Evolutionary conservation across 495 filamentous ascomycete species (phyloP), one percentile per base, ranked within the genome.

Genomic region (Hypomontagnella monticulosa): DNA sequence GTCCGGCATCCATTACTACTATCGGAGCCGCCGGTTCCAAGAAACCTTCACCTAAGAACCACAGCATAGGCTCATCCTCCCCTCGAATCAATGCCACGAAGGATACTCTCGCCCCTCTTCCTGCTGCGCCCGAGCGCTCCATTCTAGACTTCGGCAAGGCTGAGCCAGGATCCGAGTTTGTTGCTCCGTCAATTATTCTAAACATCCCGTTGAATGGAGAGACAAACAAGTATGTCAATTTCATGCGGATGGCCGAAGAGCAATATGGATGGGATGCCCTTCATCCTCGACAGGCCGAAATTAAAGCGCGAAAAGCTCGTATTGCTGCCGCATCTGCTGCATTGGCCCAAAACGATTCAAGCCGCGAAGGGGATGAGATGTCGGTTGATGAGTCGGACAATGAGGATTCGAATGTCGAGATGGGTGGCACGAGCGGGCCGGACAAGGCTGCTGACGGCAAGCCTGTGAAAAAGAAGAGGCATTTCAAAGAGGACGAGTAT

Each of bases 401-500:
- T 55, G 81, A 89, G 30, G 86, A 86, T 33, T 94, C 90, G 23
- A 96, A 97, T 62, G 79, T 90, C 19, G 88, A 94, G 66, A 88
- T 90, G 81, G 85, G 87, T 16, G 91, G 87, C 4, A 83, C 84
- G 56, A 88, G 85, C 64, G 89, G 82, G 40, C 76, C 78, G 5
- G 80, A 81, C 11, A 83, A 80, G 44, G 80, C 81, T 2, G 75
- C 81, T 11, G 84, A 85, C 8, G 90, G 87, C 69, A 90, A 89
- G 70, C 85, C 86, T 34, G 80, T 80, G 20, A 78, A 82, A 51
- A 86, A 86, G 74, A 89, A 91, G 76, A 81, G 96, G 42, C 91
- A 88, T 78, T 90, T 88, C 83, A 96, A 95, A 79, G 89, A 93
- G 63, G 95, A 99, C 69, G 91, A 96, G 61, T 99, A 99, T 70